A percentile compares a stretch with the other conserved stretches of the same genome.
Evolutionary conservation across 345 rosid species (phyloP).

Genomic region (Rhodomyrtus tomentosa): DNA sequence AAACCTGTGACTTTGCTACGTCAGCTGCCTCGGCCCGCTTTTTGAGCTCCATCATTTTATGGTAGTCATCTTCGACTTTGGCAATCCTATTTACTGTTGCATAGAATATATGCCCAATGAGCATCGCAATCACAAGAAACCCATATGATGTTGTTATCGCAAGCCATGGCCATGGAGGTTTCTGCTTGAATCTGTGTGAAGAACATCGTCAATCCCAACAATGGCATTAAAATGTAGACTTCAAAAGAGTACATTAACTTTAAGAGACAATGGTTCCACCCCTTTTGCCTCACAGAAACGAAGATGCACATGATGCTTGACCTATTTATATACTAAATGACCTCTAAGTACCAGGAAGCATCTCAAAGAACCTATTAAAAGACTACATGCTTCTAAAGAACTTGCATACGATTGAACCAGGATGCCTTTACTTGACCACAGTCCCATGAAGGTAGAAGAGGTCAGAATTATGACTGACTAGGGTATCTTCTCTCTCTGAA

Average conservation of each 20-base stretch:
- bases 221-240: background rate
- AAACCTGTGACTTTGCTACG: conserved; percentile 94
- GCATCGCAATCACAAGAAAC: conserved; percentile 71
- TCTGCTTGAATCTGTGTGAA: conserved; percentile 65
- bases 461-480: background rate
- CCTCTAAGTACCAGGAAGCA: background rate
- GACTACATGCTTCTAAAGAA: background rate
- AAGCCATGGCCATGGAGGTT: conserved; percentile 72
- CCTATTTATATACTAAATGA: background rate
- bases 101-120: conserved; percentile 59
- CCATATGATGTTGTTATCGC: conserved; percentile 50
- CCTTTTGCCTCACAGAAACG: background rate
- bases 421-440: background rate
- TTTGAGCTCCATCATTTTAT: conserved; percentile 68
- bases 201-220: background rate
- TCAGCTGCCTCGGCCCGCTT: conserved; percentile 87
- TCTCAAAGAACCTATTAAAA: background rate
- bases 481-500: background rate
- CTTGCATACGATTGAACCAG: background rate
- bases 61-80: conserved; percentile 83
- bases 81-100: conserved; percentile 81
- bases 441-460: background rate
- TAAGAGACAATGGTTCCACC: background rate
- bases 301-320: background rate
- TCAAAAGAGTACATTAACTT: background rate